Percentiles rank a stretch among this genome's conserved stretches.
Evolutionary conservation across 768 basidiomycete species (phyloP).

Genomic region (Austroboletus eburneus): DNA sequence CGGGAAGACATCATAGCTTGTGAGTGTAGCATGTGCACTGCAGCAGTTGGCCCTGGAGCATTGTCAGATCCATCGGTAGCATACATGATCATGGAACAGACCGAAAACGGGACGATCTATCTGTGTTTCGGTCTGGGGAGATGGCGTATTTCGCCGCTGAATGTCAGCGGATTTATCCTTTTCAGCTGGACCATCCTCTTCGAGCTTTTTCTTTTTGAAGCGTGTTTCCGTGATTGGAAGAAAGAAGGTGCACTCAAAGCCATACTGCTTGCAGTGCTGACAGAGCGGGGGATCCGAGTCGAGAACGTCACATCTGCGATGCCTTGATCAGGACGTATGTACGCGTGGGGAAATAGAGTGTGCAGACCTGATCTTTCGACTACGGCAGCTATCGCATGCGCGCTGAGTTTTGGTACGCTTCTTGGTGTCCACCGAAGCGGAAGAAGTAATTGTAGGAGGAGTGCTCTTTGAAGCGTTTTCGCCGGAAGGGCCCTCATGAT

Average conservation of each 20-base stretch:
- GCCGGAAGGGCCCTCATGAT: conserved; percentile 57
- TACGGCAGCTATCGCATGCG: conserved; percentile 88
- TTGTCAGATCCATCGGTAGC: conserved; percentile 29
- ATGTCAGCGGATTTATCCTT: conserved; percentile 30
- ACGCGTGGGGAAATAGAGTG: conserved; percentile 2
- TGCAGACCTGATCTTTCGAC: conserved; percentile 77
- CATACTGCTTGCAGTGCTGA: conserved; percentile 92
- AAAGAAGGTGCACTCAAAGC: conserved; percentile 95
- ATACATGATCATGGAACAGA: conserved; percentile 30
- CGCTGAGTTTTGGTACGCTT: conserved; percentile 92
- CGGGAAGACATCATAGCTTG: conserved; percentile 81
- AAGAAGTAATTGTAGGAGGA: conserved; percentile 25
- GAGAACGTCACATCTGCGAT: conserved; percentile 73
- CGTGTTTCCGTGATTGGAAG: conserved; percentile 98
- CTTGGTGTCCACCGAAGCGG: conserved; percentile 54
- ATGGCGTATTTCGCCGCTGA: conserved; percentile 34
- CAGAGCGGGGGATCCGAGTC: conserved; percentile 80
- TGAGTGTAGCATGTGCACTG: conserved; percentile 86
- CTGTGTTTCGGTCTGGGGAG: conserved; percentile 46
- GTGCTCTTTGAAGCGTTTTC: conserved; percentile 37
- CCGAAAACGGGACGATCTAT: conserved; percentile 64
- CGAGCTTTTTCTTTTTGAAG: conserved; percentile 92
- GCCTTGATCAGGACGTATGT: conserved; percentile 11
- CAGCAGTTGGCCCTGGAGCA: conserved; percentile 79
- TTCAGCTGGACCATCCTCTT: conserved; percentile 54